A percentile compares a stretch with the other conserved stretches of the same genome.
phyloP scores from a whole-genome alignment of 1,284 basidiomycete species.

The Ceratobasidium sp. region DNA sequence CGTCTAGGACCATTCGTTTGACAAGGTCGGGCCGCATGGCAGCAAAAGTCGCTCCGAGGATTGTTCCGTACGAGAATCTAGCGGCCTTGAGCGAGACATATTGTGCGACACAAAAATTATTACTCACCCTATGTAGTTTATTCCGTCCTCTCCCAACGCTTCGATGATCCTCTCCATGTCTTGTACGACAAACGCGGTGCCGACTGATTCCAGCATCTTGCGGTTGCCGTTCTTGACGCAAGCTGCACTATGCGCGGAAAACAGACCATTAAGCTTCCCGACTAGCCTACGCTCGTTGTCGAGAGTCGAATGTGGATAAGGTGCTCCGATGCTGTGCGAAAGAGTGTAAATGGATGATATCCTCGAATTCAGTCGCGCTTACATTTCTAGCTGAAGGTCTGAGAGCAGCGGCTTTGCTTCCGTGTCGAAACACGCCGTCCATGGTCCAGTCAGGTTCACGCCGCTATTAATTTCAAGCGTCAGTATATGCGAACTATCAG shows the following conservation, averaged over 20 bases:
- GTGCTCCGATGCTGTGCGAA: conserved; percentile 8
- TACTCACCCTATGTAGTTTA: conserved; percentile 33
- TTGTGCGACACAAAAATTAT: too few relatives aligned
- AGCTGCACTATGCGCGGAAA: conserved; percentile 5
- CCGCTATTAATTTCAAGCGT: neutral
- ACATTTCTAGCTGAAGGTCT: neutral
- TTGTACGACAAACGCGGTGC: conserved; percentile 50
- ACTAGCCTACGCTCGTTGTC: neutral
- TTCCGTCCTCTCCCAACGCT: conserved; percentile 50
- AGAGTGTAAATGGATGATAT: neutral
- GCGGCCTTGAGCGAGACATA: neutral
- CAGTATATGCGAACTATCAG: neutral
- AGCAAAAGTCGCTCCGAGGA: conserved; percentile 53
- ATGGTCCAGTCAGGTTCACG: conserved; percentile 35
- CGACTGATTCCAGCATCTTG: conserved; percentile 47
- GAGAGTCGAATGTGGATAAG: conserved; percentile 19
- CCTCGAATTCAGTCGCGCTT: neutral
- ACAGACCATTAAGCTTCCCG: conserved; percentile 1
- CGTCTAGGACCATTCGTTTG: conserved; percentile 52
- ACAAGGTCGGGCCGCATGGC: conserved; percentile 54
- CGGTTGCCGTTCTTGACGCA: conserved; percentile 49
- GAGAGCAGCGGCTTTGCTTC: conserved; percentile 9
- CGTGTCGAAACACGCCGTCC: conserved; percentile 29
- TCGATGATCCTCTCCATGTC: conserved; percentile 51
- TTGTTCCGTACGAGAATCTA: conserved; percentile 51